Evolutionary conservation across 306 rosid species (phyloP).

Genomic region (Rubus parviflorus): DNA sequence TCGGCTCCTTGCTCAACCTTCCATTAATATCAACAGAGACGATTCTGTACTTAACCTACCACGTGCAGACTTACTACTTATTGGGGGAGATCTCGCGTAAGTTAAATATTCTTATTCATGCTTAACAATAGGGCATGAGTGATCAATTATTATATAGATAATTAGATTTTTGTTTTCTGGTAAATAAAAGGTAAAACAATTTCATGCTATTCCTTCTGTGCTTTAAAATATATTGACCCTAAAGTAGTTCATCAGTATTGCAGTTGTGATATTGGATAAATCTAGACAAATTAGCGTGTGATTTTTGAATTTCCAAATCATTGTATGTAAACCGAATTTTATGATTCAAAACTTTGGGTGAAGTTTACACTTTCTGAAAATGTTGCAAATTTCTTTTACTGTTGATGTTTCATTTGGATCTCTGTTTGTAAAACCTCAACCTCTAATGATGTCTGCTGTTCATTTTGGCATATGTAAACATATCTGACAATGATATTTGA

Average conservation of each 20-base stretch:
- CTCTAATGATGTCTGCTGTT: background rate
- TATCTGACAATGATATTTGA: constrained; percentile 1
- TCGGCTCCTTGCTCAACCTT: constrained; percentile 87
- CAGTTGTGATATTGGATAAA: constrained; percentile 4
- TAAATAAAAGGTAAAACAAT: constrained; percentile 23
- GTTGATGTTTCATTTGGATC: background rate
- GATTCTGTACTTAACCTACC: constrained; percentile 58
- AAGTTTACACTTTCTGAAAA: background rate
- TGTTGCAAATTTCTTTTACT: background rate
- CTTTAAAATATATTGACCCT: constrained; percentile 9
- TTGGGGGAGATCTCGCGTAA: constrained; percentile 99
- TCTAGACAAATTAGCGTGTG: background rate
- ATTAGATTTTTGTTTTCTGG: constrained; percentile 14
- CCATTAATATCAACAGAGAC: constrained; percentile 47
- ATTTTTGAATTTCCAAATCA: background rate
- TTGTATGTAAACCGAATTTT: background rate
- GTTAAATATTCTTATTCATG: constrained; percentile 34
- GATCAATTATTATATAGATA: constrained; percentile 6
- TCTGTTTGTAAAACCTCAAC: background rate
- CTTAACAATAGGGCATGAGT: constrained; percentile 14
- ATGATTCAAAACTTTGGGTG: constrained; percentile 4
- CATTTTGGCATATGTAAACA: background rate
- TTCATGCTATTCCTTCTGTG: constrained; percentile 4
- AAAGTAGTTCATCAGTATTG: background rate
- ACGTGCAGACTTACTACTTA: constrained; percentile 83